Evolutionary conservation across 2,329 filamentous ascomycete species (phyloP), one percentile per base, ranked within the genome.

Genomic region (Epichloe glyceriae): DNA sequence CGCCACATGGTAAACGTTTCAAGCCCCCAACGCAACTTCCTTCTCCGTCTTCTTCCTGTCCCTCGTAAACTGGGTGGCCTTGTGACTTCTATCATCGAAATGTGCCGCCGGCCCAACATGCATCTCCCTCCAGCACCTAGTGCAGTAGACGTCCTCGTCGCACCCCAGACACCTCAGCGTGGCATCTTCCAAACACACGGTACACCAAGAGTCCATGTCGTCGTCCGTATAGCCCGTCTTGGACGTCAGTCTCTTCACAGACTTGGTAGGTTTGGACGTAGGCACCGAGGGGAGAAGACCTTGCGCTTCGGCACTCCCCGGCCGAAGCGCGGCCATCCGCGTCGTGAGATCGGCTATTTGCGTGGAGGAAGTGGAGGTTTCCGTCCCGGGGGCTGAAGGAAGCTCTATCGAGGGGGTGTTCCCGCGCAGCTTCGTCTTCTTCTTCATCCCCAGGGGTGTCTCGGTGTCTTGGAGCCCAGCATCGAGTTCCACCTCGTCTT

Each of bases 111-210:
- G 80, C 0, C 85, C 83, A 35, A 79, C 70, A 60, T 94, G 88
- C 64, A 88, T 88, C 61, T 91, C 87, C 53, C 74, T 76, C 88
- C 88, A 95, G 70, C 88, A 94, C 15, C 77, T 71, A 20, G 74
- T 72, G 63, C 88, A 95, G 62, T 91, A 94, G 40, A 88, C 70
- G 56, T 90, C 81, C 30, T 68, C 67, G 37, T 81, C 80, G 59
- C 88, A 95, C 3, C 83, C 86, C 0, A 82, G 62, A 62, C 88
- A 95, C 52, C 75, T 74, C 30, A 93, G 68, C 3, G 80, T 81
- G 0, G 84, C 87, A 60, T 93, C 85, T 52, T 88, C 86, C 45
- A 85, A 80, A 62, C 88, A 95, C 10, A 93, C 88, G 34, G 83
- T 78, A 63, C 88, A 94, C 86, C 87, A 94, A 1, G 75, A 79